Conservation (phyloP, 2,329 filamentous ascomycete genomes). For the Clonostachys rhizophaga region DNA sequence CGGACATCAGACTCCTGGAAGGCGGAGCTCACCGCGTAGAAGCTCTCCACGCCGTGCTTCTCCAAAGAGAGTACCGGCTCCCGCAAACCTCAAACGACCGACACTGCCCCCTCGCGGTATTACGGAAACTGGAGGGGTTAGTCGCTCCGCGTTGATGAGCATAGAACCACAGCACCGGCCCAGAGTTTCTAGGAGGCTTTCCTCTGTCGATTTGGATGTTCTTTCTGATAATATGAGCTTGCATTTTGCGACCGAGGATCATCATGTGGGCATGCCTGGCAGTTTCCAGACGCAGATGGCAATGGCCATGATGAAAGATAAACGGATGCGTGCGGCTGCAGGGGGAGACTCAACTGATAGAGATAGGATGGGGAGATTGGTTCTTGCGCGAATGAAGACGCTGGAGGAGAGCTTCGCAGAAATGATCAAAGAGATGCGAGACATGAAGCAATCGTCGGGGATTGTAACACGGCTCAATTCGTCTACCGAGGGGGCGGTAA, state of each 20-base stretch:
- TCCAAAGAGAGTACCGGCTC: no score
- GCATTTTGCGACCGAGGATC: constrained; percentile 45
- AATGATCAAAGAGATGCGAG: constrained; percentile 76
- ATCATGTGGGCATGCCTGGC: constrained; percentile 60
- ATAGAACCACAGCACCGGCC: constrained; percentile 39
- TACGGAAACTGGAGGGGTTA: constrained; percentile 25
- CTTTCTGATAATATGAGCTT: constrained; percentile 66
- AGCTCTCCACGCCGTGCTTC: constrained; percentile 38
- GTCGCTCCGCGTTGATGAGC: constrained; percentile 41
- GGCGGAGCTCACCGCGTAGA: constrained; percentile 15
- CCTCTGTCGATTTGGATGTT: constrained; percentile 68
- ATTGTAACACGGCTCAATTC: constrained; percentile 45
- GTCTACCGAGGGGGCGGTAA: constrained; percentile 13
- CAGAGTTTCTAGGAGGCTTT: constrained; percentile 35
- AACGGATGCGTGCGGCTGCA: constrained; percentile 41
- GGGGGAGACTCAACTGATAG: constrained; percentile 35
- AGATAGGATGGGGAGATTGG: constrained; percentile 73
- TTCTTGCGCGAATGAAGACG: constrained; percentile 87
- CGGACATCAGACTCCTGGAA: constrained; percentile 4
- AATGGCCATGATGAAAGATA: constrained; percentile 58
- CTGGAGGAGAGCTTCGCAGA: constrained; percentile 88
- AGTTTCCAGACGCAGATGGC: constrained; percentile 82
- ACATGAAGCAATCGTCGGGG: constrained; percentile 45
- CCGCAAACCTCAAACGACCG: constrained; percentile 31
- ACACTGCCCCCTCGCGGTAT: constrained; percentile 40